Evolutionary conservation across 2,329 filamentous ascomycete species (phyloP).

Genomic region (Tolypocladium guangdongense): DNA sequence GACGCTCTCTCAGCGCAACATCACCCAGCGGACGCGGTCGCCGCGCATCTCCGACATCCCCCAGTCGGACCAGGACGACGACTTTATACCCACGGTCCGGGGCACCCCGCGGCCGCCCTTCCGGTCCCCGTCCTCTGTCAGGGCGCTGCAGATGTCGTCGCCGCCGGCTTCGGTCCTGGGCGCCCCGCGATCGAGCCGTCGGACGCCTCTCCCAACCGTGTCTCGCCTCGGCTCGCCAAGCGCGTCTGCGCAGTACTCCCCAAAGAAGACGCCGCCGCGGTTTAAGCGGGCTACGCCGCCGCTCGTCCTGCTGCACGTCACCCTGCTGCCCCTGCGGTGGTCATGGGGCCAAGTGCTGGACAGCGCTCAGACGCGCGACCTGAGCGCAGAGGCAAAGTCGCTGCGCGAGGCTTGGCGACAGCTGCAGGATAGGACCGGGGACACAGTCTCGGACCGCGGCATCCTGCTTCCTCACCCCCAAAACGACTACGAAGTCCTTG

Average conservation of each 20-base stretch:
- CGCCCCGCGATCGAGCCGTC: slow-evolving; percentile 45
- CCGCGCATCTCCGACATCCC: slow-evolving; percentile 41
- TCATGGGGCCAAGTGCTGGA: slow-evolving; percentile 49
- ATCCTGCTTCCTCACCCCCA: slow-evolving; percentile 68
- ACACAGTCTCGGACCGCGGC: slow-evolving; percentile 63
- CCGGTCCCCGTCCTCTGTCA: slow-evolving; percentile 57
- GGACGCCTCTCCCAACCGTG: slow-evolving; percentile 34
- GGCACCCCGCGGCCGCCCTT: slow-evolving; percentile 53
- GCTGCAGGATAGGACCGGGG: slow-evolving; percentile 58
- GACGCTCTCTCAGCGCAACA: slow-evolving; percentile 16
- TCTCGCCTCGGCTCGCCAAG: slow-evolving; percentile 47
- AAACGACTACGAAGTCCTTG: slow-evolving; percentile 68
- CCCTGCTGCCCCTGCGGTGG: slow-evolving; percentile 59
- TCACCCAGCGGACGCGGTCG: slow-evolving; percentile 16
- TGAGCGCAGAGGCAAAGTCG: slow-evolving; percentile 35
- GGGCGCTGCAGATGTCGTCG: slow-evolving; percentile 62
- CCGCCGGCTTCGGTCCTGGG: slow-evolving; percentile 46
- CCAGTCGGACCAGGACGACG: slow-evolving; percentile 31
- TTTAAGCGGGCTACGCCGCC: slow-evolving; percentile 50
- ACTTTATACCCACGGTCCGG: slow-evolving; percentile 44
- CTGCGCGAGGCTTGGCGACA: slow-evolving; percentile 55
- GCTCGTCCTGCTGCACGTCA: slow-evolving; percentile 68
- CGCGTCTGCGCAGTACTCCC: slow-evolving; percentile 39
- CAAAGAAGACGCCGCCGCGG: slow-evolving; percentile 46
- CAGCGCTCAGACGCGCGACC: slow-evolving; percentile 24